A percentile compares a stretch with the other conserved stretches of the same genome.
phyloP scores from a whole-genome alignment of 805 yeast genomes.

The Maudiozyma bulderi region DNA sequence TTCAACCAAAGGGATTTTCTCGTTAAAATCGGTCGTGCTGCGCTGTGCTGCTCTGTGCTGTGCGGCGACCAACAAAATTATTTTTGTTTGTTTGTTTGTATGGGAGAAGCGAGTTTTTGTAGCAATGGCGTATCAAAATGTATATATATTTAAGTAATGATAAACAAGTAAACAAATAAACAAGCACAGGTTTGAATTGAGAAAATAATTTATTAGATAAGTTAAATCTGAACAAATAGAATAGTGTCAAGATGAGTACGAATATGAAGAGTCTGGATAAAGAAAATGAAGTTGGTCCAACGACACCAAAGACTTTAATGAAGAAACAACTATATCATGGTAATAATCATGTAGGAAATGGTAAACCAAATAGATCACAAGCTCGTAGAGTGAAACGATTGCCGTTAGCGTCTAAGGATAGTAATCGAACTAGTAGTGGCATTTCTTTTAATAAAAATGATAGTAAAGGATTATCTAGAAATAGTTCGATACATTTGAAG shows the following conservation, averaged over 20 bases:
- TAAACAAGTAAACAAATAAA: too few relatives aligned
- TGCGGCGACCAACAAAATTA: too few relatives aligned
- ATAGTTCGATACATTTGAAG: slow-evolving; percentile 11
- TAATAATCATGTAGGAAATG: background rate
- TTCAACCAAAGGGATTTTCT: too few relatives aligned
- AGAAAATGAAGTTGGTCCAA: slow-evolving; percentile 8
- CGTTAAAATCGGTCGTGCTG: too few relatives aligned
- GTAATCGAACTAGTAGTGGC: slow-evolving; percentile 14
- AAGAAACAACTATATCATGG: slow-evolving; percentile 4
- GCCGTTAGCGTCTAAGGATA: slow-evolving; percentile 27
- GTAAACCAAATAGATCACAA: background rate
- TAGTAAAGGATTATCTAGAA: background rate
- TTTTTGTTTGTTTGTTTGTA: too few relatives aligned
- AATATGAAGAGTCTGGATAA: background rate
- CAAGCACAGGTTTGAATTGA: too few relatives aligned
- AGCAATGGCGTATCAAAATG: too few relatives aligned
- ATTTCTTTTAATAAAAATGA: background rate
- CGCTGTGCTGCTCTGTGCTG: too few relatives aligned
- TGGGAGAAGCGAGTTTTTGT: too few relatives aligned
- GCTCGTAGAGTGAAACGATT: slow-evolving; percentile 7
- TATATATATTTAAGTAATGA: too few relatives aligned
- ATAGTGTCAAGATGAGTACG: background rate
- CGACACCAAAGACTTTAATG: slow-evolving; percentile 19
- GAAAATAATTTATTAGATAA: too few relatives aligned
- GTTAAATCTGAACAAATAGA: background rate